A percentile compares a stretch with the other conserved stretches of the same genome.
Conservation (phyloP, 2,329 filamentous ascomycete genomes). For the Venturia nashicola region DNA sequence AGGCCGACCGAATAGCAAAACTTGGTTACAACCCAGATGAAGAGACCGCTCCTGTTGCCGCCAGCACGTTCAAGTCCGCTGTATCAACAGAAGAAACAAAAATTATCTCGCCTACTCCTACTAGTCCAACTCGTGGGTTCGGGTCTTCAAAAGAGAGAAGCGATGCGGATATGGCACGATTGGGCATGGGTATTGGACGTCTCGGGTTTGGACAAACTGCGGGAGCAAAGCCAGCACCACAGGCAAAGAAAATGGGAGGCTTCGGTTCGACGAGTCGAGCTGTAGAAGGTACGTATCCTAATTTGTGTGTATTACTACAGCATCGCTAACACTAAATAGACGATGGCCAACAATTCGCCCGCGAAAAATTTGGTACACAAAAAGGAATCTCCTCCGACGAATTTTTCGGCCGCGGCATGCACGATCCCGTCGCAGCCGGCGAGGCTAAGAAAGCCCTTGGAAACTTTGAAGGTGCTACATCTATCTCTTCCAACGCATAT, state of each 20-base stretch:
- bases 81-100: constrained; percentile 40
- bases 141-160: constrained; percentile 44
- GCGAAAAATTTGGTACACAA: constrained; percentile 77
- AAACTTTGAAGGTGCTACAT: constrained; percentile 81
- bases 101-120: constrained; percentile 64
- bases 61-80: constrained; percentile 8
- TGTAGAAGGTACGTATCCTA: constrained; percentile 41
- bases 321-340: constrained; percentile 24
- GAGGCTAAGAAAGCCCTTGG: constrained; percentile 82
- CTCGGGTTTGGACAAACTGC: constrained; percentile 83
- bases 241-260: constrained; percentile 55
- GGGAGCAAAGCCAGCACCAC: constrained; percentile 46
- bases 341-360: constrained; percentile 73
- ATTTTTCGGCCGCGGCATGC: constrained; percentile 87
- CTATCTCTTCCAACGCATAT: constrained; percentile 95
- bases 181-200: constrained; percentile 79
- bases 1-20: constrained; percentile 90
- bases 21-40: constrained; percentile 91
- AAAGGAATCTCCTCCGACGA: constrained; percentile 97
- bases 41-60: constrained; percentile 42
- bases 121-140: constrained; percentile 54
- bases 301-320: not conserved
- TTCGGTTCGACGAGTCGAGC: constrained; percentile 80
- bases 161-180: constrained; percentile 69
- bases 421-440: constrained; percentile 64